phyloP scores from a whole-genome alignment of 192 early-diverging fungal genomes.

The Backusella macrospora region DNA sequence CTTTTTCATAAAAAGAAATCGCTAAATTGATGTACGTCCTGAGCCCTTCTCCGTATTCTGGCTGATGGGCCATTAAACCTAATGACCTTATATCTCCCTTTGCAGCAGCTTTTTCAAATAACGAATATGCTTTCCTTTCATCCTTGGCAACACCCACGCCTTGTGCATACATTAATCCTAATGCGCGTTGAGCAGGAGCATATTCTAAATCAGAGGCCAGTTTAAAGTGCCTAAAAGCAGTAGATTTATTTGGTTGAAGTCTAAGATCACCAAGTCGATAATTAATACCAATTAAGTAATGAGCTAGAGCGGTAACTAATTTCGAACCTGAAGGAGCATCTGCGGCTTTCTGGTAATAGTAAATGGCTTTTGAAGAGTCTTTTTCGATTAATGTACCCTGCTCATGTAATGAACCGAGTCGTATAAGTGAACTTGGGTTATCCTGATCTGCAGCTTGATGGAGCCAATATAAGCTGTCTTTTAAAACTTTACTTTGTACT shows the following conservation, averaged over 20 bases:
- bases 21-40: constrained; percentile 23
- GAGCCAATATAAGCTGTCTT: constrained; percentile 12
- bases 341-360: constrained; percentile 31
- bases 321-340: neutral
- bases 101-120: constrained; percentile 41
- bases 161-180: constrained; percentile 39
- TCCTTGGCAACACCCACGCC: constrained; percentile 27
- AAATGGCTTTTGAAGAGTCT: constrained; percentile 23
- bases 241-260: neutral
- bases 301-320: constrained; percentile 14
- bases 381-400: constrained; percentile 30
- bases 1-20: constrained; percentile 28
- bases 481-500: neutral
- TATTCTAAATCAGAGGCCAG: constrained; percentile 25
- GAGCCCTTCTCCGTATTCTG: constrained; percentile 31
- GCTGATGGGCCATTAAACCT: constrained; percentile 34
- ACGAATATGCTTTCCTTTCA: constrained; percentile 26
- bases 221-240: constrained; percentile 20
- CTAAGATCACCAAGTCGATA: constrained; percentile 26
- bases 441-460: constrained; percentile 19
- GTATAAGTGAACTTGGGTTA: constrained; percentile 30
- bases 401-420: constrained; percentile 37
- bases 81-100: constrained; percentile 36
- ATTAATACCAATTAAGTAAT: constrained; percentile 38
- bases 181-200: constrained; percentile 31